phyloP scores from a whole-genome alignment of 768 basidiomycete species.

The Filobasidium floriforme region DNA sequence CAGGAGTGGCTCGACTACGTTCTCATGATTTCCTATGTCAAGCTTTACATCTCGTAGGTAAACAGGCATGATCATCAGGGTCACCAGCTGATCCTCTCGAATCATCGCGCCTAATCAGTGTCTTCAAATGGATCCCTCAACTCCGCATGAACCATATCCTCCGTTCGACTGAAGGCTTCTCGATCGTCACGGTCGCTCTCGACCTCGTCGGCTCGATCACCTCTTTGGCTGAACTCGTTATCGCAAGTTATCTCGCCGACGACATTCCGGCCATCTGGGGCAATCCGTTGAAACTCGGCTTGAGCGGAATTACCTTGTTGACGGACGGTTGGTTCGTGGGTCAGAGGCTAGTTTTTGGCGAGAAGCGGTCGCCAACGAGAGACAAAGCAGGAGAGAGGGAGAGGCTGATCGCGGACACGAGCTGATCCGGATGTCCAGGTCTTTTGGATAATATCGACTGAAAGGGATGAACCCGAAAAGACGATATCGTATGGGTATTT shows the following conservation, averaged over 20 bases:
- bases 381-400: not conserved
- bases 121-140: conserved; percentile 48
- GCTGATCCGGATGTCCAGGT: not conserved
- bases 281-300: conserved; percentile 39
- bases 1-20: conserved; percentile 32
- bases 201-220: conserved; percentile 44
- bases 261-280: conserved; percentile 38
- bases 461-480: too few relatives aligned
- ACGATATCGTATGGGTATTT: too few relatives aligned
- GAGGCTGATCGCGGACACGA: not conserved
- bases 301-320: conserved; percentile 29
- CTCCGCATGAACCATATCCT: conserved; percentile 44
- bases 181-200: conserved; percentile 31
- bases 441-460: not conserved
- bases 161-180: conserved; percentile 43
- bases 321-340: conserved; percentile 30
- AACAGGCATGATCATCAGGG: conserved; percentile 8
- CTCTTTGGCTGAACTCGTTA: conserved; percentile 38
- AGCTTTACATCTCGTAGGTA: conserved; percentile 29
- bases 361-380: not conserved
- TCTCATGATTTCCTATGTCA: conserved; percentile 25
- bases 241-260: conserved; percentile 33
- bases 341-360: conserved; percentile 17
- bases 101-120: conserved; percentile 42
- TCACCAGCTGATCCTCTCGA: not conserved